phyloP scores from a whole-genome alignment of 2,329 filamentous ascomycete species.

The Dactylonectria macrodidyma region DNA sequence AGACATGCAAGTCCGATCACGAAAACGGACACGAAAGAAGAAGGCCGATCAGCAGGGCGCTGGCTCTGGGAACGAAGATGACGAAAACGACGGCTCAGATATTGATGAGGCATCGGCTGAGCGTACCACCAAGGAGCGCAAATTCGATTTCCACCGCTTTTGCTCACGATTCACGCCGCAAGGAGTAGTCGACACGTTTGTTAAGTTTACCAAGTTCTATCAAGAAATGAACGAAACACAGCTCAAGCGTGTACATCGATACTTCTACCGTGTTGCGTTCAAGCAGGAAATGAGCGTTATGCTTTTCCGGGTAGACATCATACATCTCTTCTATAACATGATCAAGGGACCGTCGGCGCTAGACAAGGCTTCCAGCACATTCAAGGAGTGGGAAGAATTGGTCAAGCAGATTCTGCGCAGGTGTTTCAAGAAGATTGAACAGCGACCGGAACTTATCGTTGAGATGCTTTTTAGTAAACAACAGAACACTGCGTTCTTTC shows the following conservation, averaged over 20 bases:
- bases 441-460: constrained; percentile 87
- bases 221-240: constrained; percentile 84
- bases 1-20: constrained; percentile 92
- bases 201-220: constrained; percentile 85
- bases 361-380: constrained; percentile 75
- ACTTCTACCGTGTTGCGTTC: constrained; percentile 94
- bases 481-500: constrained; percentile 83
- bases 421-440: constrained; percentile 86
- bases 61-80: constrained; percentile 63
- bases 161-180: constrained; percentile 86
- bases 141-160: constrained; percentile 94
- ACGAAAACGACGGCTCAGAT: constrained; percentile 78
- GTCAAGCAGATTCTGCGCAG: constrained; percentile 86
- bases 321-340: constrained; percentile 90
- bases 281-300: constrained; percentile 93
- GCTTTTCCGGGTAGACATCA: constrained; percentile 91
- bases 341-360: constrained; percentile 89
- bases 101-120: constrained; percentile 82
- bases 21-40: constrained; percentile 81
- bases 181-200: constrained; percentile 89
- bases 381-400: constrained; percentile 92
- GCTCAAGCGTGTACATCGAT: constrained; percentile 92
- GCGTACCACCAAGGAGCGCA: constrained; percentile 82
- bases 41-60: constrained; percentile 66
- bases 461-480: constrained; percentile 98